phyloP scores from a whole-genome alignment of 306 rosid species.

The barrel medic (Medicago truncatula) region DNA sequence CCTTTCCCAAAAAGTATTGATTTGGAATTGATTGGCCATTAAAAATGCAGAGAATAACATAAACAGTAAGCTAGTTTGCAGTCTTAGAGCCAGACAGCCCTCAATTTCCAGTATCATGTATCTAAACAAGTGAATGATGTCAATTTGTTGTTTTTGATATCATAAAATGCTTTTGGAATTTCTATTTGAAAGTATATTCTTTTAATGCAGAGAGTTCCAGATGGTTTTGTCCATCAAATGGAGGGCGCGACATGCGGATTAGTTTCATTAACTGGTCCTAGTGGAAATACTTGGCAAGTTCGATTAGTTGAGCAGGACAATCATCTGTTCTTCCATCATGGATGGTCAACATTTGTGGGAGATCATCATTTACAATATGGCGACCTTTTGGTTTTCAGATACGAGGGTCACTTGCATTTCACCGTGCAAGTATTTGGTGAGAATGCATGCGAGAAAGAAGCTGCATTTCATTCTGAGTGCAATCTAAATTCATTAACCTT shows the following conservation, averaged over 20 bases:
- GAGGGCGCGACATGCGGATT: conserved; percentile 62
- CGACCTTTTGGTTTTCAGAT: conserved; percentile 87
- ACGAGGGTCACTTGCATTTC: conserved; percentile 70
- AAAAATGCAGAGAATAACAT: not conserved
- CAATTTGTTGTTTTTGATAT: not conserved
- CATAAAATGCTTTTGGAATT: conserved; percentile 23
- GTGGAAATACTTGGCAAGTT: conserved; percentile 75
- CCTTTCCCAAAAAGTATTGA: not conserved
- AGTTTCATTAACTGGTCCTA: conserved; percentile 75
- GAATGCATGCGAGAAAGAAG: conserved; percentile 88
- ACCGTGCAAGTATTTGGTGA: conserved; percentile 79
- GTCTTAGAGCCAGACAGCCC: not conserved
- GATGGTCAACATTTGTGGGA: conserved; percentile 78
- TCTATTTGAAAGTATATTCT: conserved; percentile 26
- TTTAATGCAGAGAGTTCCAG: conserved; percentile 77
- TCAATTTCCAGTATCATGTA: not conserved
- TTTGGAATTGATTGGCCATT: conserved; percentile 12
- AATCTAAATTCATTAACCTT: conserved; percentile 51
- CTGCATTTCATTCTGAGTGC: conserved; percentile 67
- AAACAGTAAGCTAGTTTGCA: not conserved
- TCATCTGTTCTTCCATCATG: conserved; percentile 64
- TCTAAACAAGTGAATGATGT: not conserved
- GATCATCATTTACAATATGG: conserved; percentile 77
- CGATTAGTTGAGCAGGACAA: conserved; percentile 62
- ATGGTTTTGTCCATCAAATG: conserved; percentile 59